Base-by-base conservation (phyloP, 192 early-diverging fungal species). In the Phycomyces blakesleeanus region DNA sequence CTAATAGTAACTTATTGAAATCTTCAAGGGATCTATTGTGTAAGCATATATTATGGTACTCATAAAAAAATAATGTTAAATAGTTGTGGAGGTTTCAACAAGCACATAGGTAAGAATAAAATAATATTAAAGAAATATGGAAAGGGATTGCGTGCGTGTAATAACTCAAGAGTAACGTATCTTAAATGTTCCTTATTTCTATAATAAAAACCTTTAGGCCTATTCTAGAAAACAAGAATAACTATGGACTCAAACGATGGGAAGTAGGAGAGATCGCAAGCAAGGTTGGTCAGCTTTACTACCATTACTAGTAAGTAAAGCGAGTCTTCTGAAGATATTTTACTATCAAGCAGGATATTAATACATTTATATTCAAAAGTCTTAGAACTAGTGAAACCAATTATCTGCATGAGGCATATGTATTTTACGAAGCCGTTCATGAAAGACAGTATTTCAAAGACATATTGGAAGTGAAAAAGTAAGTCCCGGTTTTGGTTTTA, bases 251-350 rank as follows among this genome's bases (percentile, higher is more conserved):
- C 58, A 98, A 99, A 71, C 85, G 97, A 12, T 94, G 91, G 87
- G 95, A 98, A 68, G 95, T 99, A 57, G 97, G 97, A 24, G 97
- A 99, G 67, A 94, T 97, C 58, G 96, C 96, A 3, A 94, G 91
- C 29, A 99, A 99, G 70, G 96, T 99, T 66, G 97, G 95, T 0
- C 97, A 96, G 78, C 81, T 88, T 53, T 95, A 84, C 66, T 91
- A 90, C 62, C 86, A 88, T 52, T 88, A 89, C 68, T 91, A 88
- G 79, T 87, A 80, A 57, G 77, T 69, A 25, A 7, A 15, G 34
- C 20, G 1, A 16, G n/a, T 1, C 1, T 9, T 34, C 37, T n/a
- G n/a, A n/a, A n/a, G n/a, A n/a, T n/a, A n/a, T n/a, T 11, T 63
- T 63, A 15, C 57, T 76, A 73, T 81, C 57, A 72, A 84, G 15